phyloP scores from a whole-genome alignment of 2,329 filamentous ascomycete species.

The Fusarium verticillioides region DNA sequence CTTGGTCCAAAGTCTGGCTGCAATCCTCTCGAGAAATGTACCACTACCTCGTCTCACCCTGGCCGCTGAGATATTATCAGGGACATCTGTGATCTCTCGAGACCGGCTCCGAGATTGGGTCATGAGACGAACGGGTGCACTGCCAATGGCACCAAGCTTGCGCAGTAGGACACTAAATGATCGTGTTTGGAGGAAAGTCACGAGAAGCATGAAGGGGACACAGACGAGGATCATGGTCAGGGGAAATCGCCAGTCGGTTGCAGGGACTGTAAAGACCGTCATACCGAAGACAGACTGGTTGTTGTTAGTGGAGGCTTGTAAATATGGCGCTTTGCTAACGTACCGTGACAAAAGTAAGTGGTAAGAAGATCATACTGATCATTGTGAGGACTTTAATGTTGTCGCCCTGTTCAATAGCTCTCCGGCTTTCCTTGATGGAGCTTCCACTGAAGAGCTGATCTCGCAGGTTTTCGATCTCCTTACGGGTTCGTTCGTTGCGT shows the following conservation, averaged over 20 bases:
- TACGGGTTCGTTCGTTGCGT: conserved; percentile 64
- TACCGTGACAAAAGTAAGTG: conserved; percentile 69
- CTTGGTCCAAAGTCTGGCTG: conserved; percentile 20
- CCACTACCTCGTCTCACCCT: conserved; percentile 10
- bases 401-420: conserved; percentile 71
- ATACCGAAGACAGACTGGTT: conserved; percentile 64
- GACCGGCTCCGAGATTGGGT: conserved; percentile 8
- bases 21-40: conserved; percentile 4
- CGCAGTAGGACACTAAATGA: conserved; percentile 48
- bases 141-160: conserved; percentile 26
- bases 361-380: conserved; percentile 70
- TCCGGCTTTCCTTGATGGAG: conserved; percentile 69
- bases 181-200: conserved; percentile 58
- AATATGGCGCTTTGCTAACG: conserved; percentile 12
- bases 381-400: conserved; percentile 70
- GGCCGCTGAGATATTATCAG: conserved; percentile 33
- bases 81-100: conserved; percentile 28
- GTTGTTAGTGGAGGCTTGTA: background rate
- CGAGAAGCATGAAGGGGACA: conserved; percentile 61
- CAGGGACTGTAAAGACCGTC: conserved; percentile 56
- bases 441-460: conserved; percentile 73
- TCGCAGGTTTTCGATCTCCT: conserved; percentile 66
- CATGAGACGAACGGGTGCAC: conserved; percentile 8
- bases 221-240: conserved; percentile 74
- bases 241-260: conserved; percentile 58